Base-by-base conservation (phyloP, 1,139 yeast genomes). In the Suhomyces panamericanus region DNA sequence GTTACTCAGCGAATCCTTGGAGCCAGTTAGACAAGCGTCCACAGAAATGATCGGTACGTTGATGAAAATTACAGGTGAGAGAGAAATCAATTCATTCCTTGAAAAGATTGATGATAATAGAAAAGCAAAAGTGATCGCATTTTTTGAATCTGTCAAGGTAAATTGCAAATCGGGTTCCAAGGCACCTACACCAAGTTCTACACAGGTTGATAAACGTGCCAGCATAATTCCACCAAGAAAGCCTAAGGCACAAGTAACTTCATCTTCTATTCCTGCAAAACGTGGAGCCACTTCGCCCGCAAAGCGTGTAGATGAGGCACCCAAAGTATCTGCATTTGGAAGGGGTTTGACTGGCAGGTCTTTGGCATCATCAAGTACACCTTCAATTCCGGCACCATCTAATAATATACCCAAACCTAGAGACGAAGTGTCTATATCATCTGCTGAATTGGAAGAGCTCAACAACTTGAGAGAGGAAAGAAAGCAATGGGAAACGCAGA, bases 31-130 rank as follows among this genome's bases (percentile, higher is more conserved):
- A 59, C 80, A 84, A 44, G 83, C 85, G 1, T 86, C 93, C 0
- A 85, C 91, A 32, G 90, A 85, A 57, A 74, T 85, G 57, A 77
- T 90, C 38, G 98, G 97, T 6, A 82, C 87, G 0, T 66, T 91
- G 47, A 85, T 88, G 87, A 88, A 87, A 62, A 77, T 90, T 14
- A 76, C 82, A 6, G 96, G 96, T 0, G 87, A 82, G 56, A 70
- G 93, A 42, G 85, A 81, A 42, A 67, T 90, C 53, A 79, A 69
- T 39, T 70, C 76, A 9, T 77, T 73, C 44, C 63, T 90, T 48
- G 91, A 83, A 26, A 77, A 78, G 30, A 72, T 91, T 35, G 98
- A 91, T 57, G 91, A 85, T 40, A 78, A 84, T 53, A 78, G 87
- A 56, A 83, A 80, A 60, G 66, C 73, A 14, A 89, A 88, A 57